phyloP scores from a whole-genome alignment of 805 yeast genomes.

The Brettanomyces anomalus region DNA sequence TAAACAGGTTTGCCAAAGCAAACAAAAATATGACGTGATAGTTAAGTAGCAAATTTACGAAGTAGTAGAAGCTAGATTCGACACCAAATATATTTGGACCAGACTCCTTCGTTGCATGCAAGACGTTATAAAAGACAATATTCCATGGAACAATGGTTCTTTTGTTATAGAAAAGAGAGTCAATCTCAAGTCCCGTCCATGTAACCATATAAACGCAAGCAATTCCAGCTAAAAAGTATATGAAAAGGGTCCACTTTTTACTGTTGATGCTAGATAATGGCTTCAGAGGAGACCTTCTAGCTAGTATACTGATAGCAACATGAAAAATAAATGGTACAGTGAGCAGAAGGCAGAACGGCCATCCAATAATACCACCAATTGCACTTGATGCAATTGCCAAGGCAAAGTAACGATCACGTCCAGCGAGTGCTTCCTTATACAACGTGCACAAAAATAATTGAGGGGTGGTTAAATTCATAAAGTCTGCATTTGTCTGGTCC shows the following conservation, averaged over 20 bases:
- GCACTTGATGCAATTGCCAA: conserved; percentile 35
- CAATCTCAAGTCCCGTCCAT: conserved; percentile 30
- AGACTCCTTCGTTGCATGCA: conserved; percentile 51
- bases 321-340: conserved; percentile 50
- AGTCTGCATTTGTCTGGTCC: background rate
- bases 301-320: conserved; percentile 10
- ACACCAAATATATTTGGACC: conserved; percentile 91
- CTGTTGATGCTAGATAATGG: conserved; percentile 1
- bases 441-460: conserved; percentile 8
- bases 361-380: conserved; percentile 75
- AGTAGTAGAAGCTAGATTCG: conserved; percentile 70
- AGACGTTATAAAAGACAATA: conserved; percentile 75
- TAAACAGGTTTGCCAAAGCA: conserved; percentile 30
- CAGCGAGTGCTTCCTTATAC: conserved; percentile 7
- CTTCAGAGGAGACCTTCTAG: background rate
- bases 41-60: conserved; percentile 60
- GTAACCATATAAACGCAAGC: conserved; percentile 11
- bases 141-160: conserved; percentile 68
- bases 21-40: conserved; percentile 50
- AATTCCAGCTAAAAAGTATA: conserved; percentile 12
- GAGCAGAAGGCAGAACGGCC: conserved; percentile 78
- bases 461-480: conserved; percentile 9
- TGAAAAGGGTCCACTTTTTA: conserved; percentile 5
- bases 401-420: conserved; percentile 18
- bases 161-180: conserved; percentile 53